Percentiles rank a stretch among this genome's conserved stretches.
These are phyloP conservation scores for Leccinum rimulosum DNA, from an alignment of 768 basidiomycete species.

Conservation along the genomic window DNA sequence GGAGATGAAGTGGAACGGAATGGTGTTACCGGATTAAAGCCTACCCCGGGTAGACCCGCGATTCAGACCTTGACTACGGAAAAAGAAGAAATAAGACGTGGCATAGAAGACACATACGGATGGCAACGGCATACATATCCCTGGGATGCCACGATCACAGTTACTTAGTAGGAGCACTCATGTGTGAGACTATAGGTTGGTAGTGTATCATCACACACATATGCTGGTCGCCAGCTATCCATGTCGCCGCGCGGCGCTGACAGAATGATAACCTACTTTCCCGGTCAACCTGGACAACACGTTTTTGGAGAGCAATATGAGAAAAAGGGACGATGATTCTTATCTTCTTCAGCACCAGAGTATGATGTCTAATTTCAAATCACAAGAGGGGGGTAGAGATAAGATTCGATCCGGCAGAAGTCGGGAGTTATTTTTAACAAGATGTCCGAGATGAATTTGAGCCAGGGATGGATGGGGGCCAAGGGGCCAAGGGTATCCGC, in stretches of 20 bases:
- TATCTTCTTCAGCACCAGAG: conserved; percentile 7
- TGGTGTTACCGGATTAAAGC: not conserved
- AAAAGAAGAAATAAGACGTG: not conserved
- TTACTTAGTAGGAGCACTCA: not conserved
- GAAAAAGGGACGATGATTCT: conserved; percentile 11
- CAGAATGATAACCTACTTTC: conserved; percentile 18
- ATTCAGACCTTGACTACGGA: conserved; percentile 7
- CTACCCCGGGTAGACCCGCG: conserved; percentile 14
- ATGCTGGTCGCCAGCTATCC: no score
- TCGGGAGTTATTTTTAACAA: conserved; percentile 5
- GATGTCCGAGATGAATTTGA: not conserved
- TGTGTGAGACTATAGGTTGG: not conserved
- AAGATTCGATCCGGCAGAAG: conserved; percentile 23
- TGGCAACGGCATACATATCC: not conserved
- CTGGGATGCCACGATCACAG: not conserved
- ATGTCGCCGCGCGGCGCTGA: conserved; percentile 8
- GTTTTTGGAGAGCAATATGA: conserved; percentile 15
- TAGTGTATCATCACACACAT: no score
- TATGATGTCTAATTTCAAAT: conserved; percentile 21
- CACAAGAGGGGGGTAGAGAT: conserved; percentile 11
- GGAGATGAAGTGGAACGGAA: not conserved
- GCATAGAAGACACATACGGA: not conserved
- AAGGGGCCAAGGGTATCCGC: conserved; percentile 20
- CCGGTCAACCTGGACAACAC: conserved; percentile 14
- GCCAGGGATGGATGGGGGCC: conserved; percentile 5